A percentile compares a stretch with the other conserved stretches of the same genome.
phyloP scores from a whole-genome alignment of 495 filamentous ascomycete species.

The Penicillium bialowiezense region DNA sequence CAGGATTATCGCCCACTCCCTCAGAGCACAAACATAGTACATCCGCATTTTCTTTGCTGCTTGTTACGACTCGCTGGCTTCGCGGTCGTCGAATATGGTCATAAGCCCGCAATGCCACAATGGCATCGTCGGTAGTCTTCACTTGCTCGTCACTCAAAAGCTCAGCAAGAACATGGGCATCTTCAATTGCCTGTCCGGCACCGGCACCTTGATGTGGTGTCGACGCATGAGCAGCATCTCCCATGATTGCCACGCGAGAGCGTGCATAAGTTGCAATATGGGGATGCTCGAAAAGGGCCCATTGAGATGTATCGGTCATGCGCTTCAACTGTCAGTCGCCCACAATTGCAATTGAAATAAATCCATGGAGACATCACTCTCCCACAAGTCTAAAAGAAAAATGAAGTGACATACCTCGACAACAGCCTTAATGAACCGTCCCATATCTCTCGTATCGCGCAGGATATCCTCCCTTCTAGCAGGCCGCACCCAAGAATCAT shows the following conservation, averaged over 20 bases:
- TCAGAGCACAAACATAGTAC: constrained; percentile 41
- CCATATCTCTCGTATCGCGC: constrained; percentile 54
- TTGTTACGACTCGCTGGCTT: constrained; percentile 46
- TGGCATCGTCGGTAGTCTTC: constrained; percentile 12
- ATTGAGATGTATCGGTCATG: constrained; percentile 51
- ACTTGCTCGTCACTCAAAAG: constrained; percentile 46
- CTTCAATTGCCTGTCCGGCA: constrained; percentile 67
- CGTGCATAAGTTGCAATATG: constrained; percentile 53
- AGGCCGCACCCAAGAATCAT: constrained; percentile 55
- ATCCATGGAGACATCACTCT: background rate
- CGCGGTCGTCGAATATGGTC: constrained; percentile 56
- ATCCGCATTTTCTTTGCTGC: constrained; percentile 44
- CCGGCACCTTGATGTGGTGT: constrained; percentile 71
- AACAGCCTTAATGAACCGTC: constrained; percentile 42
- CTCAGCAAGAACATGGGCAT: constrained; percentile 58
- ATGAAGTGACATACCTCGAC: constrained; percentile 38
- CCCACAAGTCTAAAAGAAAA: too few species aligned
- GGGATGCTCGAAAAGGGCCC: constrained; percentile 64
- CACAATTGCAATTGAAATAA: background rate
- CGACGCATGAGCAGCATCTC: constrained; percentile 68
- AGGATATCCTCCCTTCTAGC: constrained; percentile 55
- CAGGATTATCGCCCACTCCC: constrained; percentile 42
- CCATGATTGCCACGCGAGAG: constrained; percentile 55
- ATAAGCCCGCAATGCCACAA: constrained; percentile 58
- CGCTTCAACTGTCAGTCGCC: constrained; percentile 11